Conservation (phyloP, 2,329 filamentous ascomycete species). For the Cercospora sp. region DNA sequence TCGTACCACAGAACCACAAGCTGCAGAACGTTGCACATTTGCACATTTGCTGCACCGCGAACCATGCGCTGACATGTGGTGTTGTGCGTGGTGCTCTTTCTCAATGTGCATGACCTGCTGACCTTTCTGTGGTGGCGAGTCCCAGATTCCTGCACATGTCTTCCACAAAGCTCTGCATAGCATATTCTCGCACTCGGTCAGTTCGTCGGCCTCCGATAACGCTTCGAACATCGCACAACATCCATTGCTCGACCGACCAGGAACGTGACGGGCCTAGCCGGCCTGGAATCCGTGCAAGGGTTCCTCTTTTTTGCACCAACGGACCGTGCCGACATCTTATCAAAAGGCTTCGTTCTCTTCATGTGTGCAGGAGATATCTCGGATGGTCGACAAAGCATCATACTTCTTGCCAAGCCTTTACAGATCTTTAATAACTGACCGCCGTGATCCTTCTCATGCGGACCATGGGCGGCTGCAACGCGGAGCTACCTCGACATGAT, state of each 20-base stretch:
- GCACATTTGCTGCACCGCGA: not conserved
- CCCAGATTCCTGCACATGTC: not conserved
- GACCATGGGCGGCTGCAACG: slow-evolving; percentile 18
- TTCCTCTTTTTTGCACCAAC: not conserved
- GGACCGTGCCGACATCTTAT: slow-evolving; percentile 20
- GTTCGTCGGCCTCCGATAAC: not conserved
- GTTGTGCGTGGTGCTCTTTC: not conserved
- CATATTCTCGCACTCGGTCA: slow-evolving; percentile 2
- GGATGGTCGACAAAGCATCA: not conserved
- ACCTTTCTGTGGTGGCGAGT: not conserved
- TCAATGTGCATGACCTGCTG: not conserved
- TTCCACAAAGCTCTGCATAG: not conserved
- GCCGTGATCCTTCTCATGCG: slow-evolving; percentile 6
- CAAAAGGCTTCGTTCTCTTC: slow-evolving; percentile 12
- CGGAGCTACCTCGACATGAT: slow-evolving; percentile 13
- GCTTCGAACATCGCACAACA: not conserved
- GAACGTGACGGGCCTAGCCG: not conserved
- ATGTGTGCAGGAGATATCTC: slow-evolving; percentile 13
- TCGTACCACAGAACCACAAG: not conserved
- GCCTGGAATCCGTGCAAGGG: not conserved
- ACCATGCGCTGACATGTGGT: not conserved
- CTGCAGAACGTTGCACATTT: not conserved
- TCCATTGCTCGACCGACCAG: not conserved
- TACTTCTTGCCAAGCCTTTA: slow-evolving; percentile 8
- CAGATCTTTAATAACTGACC: slow-evolving; percentile 11